Conservation (phyloP, 2,329 filamentous ascomycete genomes). For the Monosporascus sp. region DNA sequence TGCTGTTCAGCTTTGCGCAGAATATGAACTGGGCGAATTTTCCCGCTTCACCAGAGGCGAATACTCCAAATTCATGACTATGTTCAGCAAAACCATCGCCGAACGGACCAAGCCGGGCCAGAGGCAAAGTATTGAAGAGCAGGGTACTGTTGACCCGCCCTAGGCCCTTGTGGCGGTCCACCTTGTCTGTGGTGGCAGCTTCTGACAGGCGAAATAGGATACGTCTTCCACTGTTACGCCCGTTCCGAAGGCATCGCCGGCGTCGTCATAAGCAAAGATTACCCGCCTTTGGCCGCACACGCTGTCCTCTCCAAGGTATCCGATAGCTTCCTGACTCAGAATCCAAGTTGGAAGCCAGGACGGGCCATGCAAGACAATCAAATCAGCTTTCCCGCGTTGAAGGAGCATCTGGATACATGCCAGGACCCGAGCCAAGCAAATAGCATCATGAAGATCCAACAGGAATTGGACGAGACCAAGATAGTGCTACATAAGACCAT, state of each 20-base stretch:
- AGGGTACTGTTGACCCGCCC: slow-evolving; percentile 44
- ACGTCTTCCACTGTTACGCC: slow-evolving; percentile 74
- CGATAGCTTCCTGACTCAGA: slow-evolving; percentile 77
- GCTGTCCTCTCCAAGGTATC: slow-evolving; percentile 80
- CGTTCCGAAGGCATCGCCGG: slow-evolving; percentile 70
- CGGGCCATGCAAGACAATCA: slow-evolving; percentile 36
- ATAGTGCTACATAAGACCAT: slow-evolving; percentile 97
- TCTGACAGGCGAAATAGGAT: slow-evolving; percentile 38
- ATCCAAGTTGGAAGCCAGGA: slow-evolving; percentile 66
- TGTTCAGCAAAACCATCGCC: slow-evolving; percentile 84
- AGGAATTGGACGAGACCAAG: slow-evolving; percentile 96
- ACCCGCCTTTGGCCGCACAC: slow-evolving; percentile 75
- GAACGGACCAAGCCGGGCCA: slow-evolving; percentile 78
- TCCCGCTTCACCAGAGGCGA: slow-evolving; percentile 63
- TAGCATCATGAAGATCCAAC: slow-evolving; percentile 92
- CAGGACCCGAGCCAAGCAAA: slow-evolving; percentile 87
- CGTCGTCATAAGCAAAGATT: slow-evolving; percentile 73
- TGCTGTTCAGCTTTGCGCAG: slow-evolving; percentile 69
- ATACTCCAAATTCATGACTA: slow-evolving; percentile 62
- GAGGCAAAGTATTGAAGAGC: slow-evolving; percentile 79
- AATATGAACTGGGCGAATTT: slow-evolving; percentile 73
- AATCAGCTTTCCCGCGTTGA: slow-evolving; percentile 65
- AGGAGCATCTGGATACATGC: slow-evolving; percentile 69
- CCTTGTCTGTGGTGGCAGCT: neutral
- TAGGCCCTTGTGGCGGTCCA: too few relatives aligned